Percentiles rank a stretch among this genome's conserved stretches.
These are phyloP conservation scores for Centaurea solstitialis DNA, from an alignment of 129 eudicot species.

Conservation along the genomic window DNA sequence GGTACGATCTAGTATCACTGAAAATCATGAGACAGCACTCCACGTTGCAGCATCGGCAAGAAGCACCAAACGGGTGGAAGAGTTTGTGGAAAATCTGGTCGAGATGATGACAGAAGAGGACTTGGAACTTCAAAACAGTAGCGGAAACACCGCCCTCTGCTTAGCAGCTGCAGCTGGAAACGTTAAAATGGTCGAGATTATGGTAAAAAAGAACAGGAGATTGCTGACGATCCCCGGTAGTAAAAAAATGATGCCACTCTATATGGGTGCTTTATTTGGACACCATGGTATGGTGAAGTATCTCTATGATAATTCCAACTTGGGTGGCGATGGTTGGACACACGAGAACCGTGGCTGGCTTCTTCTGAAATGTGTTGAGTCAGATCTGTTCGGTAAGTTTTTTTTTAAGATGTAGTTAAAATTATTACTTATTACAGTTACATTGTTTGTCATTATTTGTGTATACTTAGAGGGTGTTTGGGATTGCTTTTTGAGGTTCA, in stretches of 20 bases:
- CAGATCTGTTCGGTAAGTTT: constrained; percentile 45
- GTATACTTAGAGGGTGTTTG: no score
- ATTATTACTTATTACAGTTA: no score
- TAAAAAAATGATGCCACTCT: constrained; percentile 38
- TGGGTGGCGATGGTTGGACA: constrained; percentile 27
- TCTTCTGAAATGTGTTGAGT: constrained; percentile 36
- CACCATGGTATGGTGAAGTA: constrained; percentile 34
- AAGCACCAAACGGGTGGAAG: constrained; percentile 3
- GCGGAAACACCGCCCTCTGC: constrained; percentile 46
- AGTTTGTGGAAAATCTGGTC: constrained; percentile 43
- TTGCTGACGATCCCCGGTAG: constrained; percentile 31
- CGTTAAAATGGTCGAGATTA: constrained; percentile 29
- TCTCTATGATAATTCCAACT: constrained; percentile 24
- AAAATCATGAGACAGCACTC: constrained; percentile 49
- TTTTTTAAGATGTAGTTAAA: no score
- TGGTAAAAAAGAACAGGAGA: constrained; percentile 28
- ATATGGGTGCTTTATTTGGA: constrained; percentile 49
- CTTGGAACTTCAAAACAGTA: constrained; percentile 32
- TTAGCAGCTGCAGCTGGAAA: constrained; percentile 57
- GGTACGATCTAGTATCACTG: constrained; percentile 31
- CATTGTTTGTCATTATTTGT: no score
- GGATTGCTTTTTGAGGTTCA: no score
- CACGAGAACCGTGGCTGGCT: constrained; percentile 29
- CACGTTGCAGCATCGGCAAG: constrained; percentile 50
- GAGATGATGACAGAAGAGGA: constrained; percentile 14